Evolutionary conservation across 371 early-diverging fungal genomes (phyloP).

Genomic region (Choanephora cucurbitarum): DNA sequence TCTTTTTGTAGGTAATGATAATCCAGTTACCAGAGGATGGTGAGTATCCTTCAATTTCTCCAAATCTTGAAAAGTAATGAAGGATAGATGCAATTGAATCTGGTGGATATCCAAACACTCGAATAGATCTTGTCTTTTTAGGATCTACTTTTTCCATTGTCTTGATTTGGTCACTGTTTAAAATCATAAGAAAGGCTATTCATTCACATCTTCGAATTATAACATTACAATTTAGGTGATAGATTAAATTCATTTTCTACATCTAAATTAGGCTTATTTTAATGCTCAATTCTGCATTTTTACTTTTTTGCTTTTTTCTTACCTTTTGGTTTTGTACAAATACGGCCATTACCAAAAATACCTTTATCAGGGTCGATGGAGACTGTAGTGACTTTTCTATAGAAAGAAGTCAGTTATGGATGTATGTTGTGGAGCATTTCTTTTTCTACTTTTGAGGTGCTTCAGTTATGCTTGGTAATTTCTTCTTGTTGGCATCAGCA

Average conservation of each 20-base stretch:
- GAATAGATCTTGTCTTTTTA: constrained; percentile 19
- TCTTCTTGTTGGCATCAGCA: too few species aligned
- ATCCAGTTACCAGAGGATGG: constrained; percentile 43
- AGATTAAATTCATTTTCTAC: too few species aligned
- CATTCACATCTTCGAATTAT: too few species aligned
- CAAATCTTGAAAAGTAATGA: constrained; percentile 34
- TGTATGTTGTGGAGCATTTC: background rate
- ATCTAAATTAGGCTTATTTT: too few species aligned
- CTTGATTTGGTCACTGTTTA: too few species aligned
- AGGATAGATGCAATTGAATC: constrained; percentile 28
- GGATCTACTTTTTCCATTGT: too few species aligned
- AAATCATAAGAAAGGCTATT: too few species aligned
- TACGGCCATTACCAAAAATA: constrained; percentile 19
- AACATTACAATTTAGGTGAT: too few species aligned
- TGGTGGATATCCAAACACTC: constrained; percentile 45
- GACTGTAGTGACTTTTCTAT: constrained; percentile 3
- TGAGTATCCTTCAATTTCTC: constrained; percentile 30
- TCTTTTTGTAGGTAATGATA: constrained; percentile 33
- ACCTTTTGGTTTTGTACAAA: constrained; percentile 12
- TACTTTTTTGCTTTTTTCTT: too few species aligned
- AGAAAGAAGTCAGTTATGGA: background rate
- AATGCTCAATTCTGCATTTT: too few species aligned
- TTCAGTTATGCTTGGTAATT: background rate
- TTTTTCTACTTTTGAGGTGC: constrained; percentile 3
- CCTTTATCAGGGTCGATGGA: constrained; percentile 14